These are phyloP conservation scores for Elongisporangium anandrum DNA, from an alignment of 352 stramenopile genomes.

Conservation along the genomic window DNA sequence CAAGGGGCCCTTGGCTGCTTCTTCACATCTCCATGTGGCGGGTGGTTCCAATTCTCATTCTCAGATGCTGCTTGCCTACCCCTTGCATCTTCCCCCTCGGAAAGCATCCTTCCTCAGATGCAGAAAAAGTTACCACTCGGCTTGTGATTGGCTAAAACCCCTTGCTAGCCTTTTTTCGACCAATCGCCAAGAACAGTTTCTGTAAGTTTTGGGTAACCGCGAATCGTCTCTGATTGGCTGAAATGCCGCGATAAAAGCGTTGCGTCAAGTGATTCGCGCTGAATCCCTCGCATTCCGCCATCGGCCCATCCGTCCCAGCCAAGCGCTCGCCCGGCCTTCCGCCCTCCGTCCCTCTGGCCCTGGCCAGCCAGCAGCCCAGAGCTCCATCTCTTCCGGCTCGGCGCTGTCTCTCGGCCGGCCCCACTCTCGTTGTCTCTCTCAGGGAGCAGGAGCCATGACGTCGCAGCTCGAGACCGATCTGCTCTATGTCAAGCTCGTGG, in stretches of 20 bases:
- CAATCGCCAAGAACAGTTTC: background rate
- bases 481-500: constrained; percentile 56
- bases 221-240: background rate
- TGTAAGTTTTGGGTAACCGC: background rate
- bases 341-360: background rate
- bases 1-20: background rate
- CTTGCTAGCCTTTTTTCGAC: background rate
- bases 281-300: background rate
- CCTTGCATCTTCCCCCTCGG: background rate
- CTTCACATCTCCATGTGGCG: background rate
- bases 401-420: background rate
- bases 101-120: background rate
- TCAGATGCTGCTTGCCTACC: background rate
- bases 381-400: background rate
- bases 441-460: background rate
- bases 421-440: background rate
- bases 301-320: background rate
- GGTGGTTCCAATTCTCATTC: background rate
- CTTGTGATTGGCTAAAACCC: background rate
- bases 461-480: constrained; percentile 12
- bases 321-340: background rate
- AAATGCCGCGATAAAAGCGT: background rate
- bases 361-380: background rate
- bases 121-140: background rate
- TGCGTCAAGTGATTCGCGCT: background rate